Conservation (phyloP, 1,139 yeast genomes). For the Saccharomyces hybrid region DNA sequence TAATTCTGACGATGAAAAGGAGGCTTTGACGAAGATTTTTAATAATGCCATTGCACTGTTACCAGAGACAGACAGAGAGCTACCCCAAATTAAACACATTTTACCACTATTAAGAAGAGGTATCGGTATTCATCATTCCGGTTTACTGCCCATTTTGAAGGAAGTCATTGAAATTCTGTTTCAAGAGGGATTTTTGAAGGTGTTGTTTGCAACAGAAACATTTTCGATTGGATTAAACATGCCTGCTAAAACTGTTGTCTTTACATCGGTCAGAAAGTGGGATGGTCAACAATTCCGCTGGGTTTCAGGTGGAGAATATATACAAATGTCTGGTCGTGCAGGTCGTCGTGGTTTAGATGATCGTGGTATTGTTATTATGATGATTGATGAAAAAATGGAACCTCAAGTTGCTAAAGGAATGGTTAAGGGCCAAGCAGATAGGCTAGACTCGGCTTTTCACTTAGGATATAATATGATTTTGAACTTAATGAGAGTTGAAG, state of each 20-base stretch:
- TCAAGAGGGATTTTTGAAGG: slow-evolving; percentile 93
- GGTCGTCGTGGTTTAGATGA: slow-evolving; percentile 99
- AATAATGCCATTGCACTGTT: slow-evolving; percentile 79
- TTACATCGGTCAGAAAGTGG: slow-evolving; percentile 96
- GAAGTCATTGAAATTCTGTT: slow-evolving; percentile 95
- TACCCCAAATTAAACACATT: slow-evolving; percentile 90
- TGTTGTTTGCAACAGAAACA: slow-evolving; percentile 94
- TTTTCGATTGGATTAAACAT: slow-evolving; percentile 95
- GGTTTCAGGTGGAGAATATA: slow-evolving; percentile 99
- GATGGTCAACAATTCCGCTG: slow-evolving; percentile 96
- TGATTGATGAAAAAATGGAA: slow-evolving; percentile 99
- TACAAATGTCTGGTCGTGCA: slow-evolving; percentile 99
- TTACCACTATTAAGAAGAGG: slow-evolving; percentile 86
- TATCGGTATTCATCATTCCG: slow-evolving; percentile 97
- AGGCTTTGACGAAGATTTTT: slow-evolving; percentile 79
- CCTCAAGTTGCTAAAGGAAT: slow-evolving; percentile 98
- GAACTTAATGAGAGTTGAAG: slow-evolving; percentile 93
- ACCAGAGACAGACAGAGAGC: slow-evolving; percentile 83
- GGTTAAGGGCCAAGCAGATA: slow-evolving; percentile 98
- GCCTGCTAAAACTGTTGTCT: slow-evolving; percentile 98
- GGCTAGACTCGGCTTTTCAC: slow-evolving; percentile 94
- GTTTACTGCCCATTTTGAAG: slow-evolving; percentile 86
- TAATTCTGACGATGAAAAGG: slow-evolving; percentile 87
- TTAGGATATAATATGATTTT: slow-evolving; percentile 95
- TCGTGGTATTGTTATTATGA: slow-evolving; percentile 96